Evolutionary conservation across 2,329 filamentous ascomycete species (phyloP).

Genomic region (Immersiporthe knoxdaviesiana): DNA sequence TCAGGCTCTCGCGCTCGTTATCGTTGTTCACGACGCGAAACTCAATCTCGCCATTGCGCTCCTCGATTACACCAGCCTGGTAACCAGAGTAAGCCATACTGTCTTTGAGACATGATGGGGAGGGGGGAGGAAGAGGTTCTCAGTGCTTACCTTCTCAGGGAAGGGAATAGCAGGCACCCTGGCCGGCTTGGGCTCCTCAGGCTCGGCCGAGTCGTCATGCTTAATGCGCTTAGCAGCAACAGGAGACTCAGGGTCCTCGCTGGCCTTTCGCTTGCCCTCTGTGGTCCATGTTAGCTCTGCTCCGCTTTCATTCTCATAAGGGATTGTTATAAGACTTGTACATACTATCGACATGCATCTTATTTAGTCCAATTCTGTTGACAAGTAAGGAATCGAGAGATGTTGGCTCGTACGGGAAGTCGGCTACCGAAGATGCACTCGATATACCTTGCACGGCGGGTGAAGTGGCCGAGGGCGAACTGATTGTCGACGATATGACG

Average conservation of each 20-base stretch:
- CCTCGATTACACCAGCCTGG: slow-evolving; percentile 86
- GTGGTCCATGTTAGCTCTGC: slow-evolving; percentile 7
- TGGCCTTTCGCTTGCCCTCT: slow-evolving; percentile 74
- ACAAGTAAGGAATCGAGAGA: not conserved
- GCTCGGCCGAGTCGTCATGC: slow-evolving; percentile 49
- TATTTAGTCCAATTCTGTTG: not conserved
- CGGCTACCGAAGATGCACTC: slow-evolving; percentile 5
- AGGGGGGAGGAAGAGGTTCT: slow-evolving; percentile 26
- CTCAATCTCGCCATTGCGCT: slow-evolving; percentile 91
- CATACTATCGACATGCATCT: slow-evolving; percentile 48
- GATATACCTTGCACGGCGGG: not conserved
- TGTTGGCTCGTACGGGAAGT: not conserved
- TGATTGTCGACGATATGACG: not conserved
- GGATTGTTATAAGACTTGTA: slow-evolving; percentile 22
- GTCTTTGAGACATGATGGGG: not conserved
- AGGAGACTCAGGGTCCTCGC: slow-evolving; percentile 65
- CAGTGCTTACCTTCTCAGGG: slow-evolving; percentile 74
- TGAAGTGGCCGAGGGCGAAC: not conserved
- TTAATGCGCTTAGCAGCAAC: slow-evolving; percentile 69
- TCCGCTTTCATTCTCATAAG: not conserved
- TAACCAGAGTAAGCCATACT: slow-evolving; percentile 34
- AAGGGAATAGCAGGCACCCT: slow-evolving; percentile 74
- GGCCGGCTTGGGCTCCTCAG: slow-evolving; percentile 45
- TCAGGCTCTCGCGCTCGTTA: slow-evolving; percentile 80
- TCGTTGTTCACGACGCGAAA: slow-evolving; percentile 99